Evolutionary conservation across 2,329 filamentous ascomycete genomes (phyloP).

Genomic region (Apiospora phragmitis): DNA sequence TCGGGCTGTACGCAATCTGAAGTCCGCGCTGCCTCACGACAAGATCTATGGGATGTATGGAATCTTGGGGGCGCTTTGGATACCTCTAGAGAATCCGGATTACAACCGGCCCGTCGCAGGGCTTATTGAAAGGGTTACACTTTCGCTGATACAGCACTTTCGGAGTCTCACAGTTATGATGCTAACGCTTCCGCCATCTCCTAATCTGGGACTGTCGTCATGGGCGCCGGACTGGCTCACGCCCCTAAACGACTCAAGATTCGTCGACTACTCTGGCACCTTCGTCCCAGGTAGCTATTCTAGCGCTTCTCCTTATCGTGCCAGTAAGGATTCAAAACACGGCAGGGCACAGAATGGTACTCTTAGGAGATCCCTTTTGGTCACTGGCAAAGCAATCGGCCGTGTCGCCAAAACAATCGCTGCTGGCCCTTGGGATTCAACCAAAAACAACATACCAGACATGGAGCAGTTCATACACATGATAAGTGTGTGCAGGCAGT

Average conservation of each 20-base stretch:
- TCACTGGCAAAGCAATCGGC: not conserved
- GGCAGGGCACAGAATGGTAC: not conserved
- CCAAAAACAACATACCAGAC: no score
- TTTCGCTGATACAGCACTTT: not conserved
- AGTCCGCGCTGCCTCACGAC: not conserved
- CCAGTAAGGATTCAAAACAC: not conserved
- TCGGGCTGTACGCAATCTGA: not conserved
- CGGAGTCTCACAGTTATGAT: not conserved
- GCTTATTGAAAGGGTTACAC: not conserved
- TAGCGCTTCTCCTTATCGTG: no score
- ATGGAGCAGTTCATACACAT: not conserved
- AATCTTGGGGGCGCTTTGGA: not conserved
- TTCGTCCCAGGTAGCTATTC: not conserved
- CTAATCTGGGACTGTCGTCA: not conserved
- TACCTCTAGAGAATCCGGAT: not conserved
- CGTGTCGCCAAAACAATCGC: not conserved
- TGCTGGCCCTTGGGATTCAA: not conserved
- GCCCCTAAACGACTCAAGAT: not conserved
- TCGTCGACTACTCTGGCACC: not conserved
- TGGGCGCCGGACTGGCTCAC: slow-evolving; percentile 1
- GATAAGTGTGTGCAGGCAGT: not conserved
- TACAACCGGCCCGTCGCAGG: not conserved
- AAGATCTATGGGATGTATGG: not conserved
- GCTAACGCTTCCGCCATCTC: not conserved
- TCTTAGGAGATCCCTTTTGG: no score